Conservation (phyloP, 345 rosid genomes). For the Linum tenue region DNA sequence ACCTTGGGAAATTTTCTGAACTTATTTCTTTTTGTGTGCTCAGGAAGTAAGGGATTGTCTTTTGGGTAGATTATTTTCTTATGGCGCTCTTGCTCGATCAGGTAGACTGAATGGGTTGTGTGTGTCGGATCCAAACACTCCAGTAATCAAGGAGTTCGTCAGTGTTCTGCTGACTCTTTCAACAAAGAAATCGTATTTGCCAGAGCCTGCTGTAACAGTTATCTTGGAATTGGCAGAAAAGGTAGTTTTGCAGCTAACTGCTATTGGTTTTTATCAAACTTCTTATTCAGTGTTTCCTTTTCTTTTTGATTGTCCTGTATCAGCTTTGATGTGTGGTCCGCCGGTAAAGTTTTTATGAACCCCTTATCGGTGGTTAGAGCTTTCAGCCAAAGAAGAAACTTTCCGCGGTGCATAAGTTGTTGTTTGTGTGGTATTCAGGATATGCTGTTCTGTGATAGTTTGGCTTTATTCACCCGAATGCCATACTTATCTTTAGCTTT, state of each 20-base stretch:
- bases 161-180: slow-evolving; percentile 56
- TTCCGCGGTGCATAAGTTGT: no score
- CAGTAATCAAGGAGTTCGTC: slow-evolving; percentile 52
- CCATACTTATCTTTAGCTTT: no score
- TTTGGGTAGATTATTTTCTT: slow-evolving; percentile 77
- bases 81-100: slow-evolving; percentile 77
- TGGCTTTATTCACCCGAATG: no score
- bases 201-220: slow-evolving; percentile 74
- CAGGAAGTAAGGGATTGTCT: slow-evolving; percentile 90
- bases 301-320: background rate
- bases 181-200: slow-evolving; percentile 72
- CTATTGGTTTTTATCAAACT: background rate
- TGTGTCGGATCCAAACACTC: slow-evolving; percentile 45
- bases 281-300: background rate
- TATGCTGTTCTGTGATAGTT: no score
- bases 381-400: no score
- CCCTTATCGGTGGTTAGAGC: no score
- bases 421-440: no score
- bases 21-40: slow-evolving; percentile 11
- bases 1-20: slow-evolving; percentile 2
- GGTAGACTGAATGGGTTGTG: slow-evolving; percentile 58
- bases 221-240: slow-evolving; percentile 63
- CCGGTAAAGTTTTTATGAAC: no score
- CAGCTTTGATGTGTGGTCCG: background rate
- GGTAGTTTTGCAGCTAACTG: slow-evolving; percentile 29